Conservation (phyloP, 108 stramenopile genomes). For the Nitzschia sp. region DNA sequence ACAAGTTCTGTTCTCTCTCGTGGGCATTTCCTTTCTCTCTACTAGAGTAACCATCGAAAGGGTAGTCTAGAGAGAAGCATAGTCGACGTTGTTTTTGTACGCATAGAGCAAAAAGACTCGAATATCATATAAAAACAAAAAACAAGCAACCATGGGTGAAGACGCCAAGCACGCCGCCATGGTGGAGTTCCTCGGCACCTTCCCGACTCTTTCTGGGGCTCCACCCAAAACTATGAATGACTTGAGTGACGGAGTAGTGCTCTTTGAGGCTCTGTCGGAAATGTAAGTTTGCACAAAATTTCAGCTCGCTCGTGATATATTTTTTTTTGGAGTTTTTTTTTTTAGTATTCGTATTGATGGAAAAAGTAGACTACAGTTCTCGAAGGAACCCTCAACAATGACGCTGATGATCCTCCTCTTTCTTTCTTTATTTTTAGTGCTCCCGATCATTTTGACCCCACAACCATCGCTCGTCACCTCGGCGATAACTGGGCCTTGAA, state of each 20-base stretch:
- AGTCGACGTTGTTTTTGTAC: no score
- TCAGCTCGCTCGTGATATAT: conserved; percentile 3
- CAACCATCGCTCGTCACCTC: conserved; percentile 80
- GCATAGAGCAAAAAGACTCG: no score
- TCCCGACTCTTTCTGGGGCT: conserved; percentile 56
- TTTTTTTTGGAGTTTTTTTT: background rate
- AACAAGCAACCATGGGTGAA: conserved; percentile 28
- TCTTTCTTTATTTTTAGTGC: conserved; percentile 38
- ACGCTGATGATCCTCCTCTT: no score
- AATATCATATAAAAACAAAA: no score
- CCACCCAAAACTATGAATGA: conserved; percentile 56
- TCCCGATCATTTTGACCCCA: conserved; percentile 82
- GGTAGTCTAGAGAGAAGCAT: no score
- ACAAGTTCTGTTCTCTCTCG: no score
- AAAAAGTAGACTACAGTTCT: no score
- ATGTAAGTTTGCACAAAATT: no score
- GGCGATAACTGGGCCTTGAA: conserved; percentile 88
- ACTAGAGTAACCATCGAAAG: no score
- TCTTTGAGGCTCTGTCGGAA: conserved; percentile 87
- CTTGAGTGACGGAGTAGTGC: conserved; percentile 75
- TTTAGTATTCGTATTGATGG: background rate
- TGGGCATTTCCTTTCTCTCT: no score
- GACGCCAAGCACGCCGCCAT: conserved; percentile 51
- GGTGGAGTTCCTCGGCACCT: conserved; percentile 67
- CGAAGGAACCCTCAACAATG: background rate